These are phyloP conservation scores for Fusarium devonianum DNA, from an alignment of 2,329 filamentous ascomycete species.

Conservation along the genomic window DNA sequence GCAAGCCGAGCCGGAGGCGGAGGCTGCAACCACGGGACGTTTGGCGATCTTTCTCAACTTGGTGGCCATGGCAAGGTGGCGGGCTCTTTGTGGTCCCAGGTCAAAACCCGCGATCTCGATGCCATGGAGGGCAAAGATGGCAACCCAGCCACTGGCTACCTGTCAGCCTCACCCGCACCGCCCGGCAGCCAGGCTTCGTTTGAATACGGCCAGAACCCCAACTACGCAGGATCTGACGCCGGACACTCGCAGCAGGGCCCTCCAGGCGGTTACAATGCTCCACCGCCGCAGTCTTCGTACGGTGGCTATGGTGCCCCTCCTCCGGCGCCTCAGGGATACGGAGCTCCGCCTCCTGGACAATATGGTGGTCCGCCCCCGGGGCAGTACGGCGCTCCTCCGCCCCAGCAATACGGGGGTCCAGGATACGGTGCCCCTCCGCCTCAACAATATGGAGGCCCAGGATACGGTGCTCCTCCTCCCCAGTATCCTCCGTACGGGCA, in stretches of 20 bases:
- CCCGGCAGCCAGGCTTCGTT: constrained; percentile 47
- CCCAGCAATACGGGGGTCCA: constrained; percentile 42
- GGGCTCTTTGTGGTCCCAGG: constrained; percentile 67
- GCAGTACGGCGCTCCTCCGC: constrained; percentile 43
- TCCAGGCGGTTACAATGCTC: constrained; percentile 33
- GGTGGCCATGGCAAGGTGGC: constrained; percentile 66
- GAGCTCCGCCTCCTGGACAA: constrained; percentile 36
- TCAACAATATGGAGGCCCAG: constrained; percentile 30
- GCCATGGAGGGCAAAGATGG: constrained; percentile 61
- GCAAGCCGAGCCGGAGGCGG: constrained; percentile 43
- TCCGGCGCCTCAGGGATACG: constrained; percentile 27
- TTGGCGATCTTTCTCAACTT: constrained; percentile 51
- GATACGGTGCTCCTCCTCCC: constrained; percentile 33
- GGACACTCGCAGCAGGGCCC: constrained; percentile 37
- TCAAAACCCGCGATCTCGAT: constrained; percentile 64
- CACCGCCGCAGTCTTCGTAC: constrained; percentile 46
- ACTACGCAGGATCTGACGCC: constrained; percentile 38
- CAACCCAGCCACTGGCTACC: constrained; percentile 47
- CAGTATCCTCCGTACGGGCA: too few species aligned
- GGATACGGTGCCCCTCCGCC: constrained; percentile 32
- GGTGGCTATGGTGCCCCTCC: constrained; percentile 46
- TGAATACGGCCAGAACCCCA: constrained; percentile 51
- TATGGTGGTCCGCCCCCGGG: constrained; percentile 42
- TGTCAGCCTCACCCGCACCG: constrained; percentile 51
- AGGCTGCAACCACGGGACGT: constrained; percentile 53